Conservation (phyloP, 2,329 filamentous ascomycete genomes). For the Hymenoscyphus scutula region DNA sequence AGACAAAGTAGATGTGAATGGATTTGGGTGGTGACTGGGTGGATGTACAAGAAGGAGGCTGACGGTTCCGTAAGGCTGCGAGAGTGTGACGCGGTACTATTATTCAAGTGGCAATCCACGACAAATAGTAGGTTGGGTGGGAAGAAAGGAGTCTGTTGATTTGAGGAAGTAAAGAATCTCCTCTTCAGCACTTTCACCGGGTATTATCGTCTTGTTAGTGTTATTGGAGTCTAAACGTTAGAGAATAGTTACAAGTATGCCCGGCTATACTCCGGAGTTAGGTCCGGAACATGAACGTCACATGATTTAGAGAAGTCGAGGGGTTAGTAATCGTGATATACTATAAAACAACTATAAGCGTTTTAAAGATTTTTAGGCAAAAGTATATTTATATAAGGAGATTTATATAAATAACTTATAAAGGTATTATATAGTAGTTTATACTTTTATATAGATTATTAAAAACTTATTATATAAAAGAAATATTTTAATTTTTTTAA, state of each 20-base stretch:
- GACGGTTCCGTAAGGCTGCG: slow-evolving; percentile 13
- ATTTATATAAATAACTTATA: no score
- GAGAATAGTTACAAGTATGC: neutral
- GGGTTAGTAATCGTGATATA: no score
- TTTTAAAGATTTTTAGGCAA: no score
- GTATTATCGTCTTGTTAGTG: neutral
- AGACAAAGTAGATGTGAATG: neutral
- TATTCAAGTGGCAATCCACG: neutral
- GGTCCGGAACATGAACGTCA: no score
- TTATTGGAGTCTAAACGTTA: neutral
- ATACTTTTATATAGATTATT: no score
- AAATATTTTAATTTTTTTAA: no score
- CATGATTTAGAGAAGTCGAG: no score
- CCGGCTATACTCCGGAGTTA: neutral
- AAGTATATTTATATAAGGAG: no score
- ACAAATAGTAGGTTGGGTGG: neutral
- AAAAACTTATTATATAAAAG: no score
- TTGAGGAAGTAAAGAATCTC: neutral
- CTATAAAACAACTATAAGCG: no score
- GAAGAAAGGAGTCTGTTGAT: neutral
- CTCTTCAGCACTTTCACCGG: neutral
- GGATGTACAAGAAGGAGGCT: slow-evolving; percentile 8
- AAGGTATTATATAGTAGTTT: no score
- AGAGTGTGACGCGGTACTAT: slow-evolving; percentile 4
- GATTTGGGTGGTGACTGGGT: neutral